phyloP scores from a whole-genome alignment of 306 rosid genomes.

The Acmispon strigosus region DNA sequence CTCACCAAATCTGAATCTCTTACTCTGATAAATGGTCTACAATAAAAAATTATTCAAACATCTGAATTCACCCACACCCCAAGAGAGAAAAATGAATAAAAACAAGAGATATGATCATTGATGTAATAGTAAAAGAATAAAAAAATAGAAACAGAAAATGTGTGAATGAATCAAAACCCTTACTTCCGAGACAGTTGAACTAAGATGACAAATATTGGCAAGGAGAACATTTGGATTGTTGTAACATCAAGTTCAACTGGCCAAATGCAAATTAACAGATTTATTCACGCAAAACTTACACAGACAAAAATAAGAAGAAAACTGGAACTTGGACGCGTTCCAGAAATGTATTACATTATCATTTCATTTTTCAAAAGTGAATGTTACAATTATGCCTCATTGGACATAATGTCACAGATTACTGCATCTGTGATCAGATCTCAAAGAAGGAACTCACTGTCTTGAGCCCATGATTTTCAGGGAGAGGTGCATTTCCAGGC shows the following conservation, averaged over 20 bases:
- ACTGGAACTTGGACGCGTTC: neutral
- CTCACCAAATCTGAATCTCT: neutral
- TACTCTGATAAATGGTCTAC: neutral
- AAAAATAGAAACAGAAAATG: no score
- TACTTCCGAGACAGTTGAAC: neutral
- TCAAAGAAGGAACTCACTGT: conserved; percentile 50
- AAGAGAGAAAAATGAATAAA: no score
- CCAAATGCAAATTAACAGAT: neutral
- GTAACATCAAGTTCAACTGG: neutral
- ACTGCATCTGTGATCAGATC: conserved; percentile 27
- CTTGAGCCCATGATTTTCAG: conserved; percentile 59
- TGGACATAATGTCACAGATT: neutral
- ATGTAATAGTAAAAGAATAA: no score
- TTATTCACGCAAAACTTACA: neutral
- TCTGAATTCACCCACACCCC: neutral
- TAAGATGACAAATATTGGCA: neutral
- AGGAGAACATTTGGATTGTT: neutral
- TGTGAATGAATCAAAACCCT: no score
- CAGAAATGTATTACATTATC: neutral
- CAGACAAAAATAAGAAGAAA: neutral
- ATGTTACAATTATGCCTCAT: conserved; percentile 10
- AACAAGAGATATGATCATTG: no score
- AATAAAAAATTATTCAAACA: no score
- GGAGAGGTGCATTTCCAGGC: conserved; percentile 76
- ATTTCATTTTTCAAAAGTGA: neutral